phyloP scores from a whole-genome alignment of 306 rosid species.

The Hylodesmum podocarpum region DNA sequence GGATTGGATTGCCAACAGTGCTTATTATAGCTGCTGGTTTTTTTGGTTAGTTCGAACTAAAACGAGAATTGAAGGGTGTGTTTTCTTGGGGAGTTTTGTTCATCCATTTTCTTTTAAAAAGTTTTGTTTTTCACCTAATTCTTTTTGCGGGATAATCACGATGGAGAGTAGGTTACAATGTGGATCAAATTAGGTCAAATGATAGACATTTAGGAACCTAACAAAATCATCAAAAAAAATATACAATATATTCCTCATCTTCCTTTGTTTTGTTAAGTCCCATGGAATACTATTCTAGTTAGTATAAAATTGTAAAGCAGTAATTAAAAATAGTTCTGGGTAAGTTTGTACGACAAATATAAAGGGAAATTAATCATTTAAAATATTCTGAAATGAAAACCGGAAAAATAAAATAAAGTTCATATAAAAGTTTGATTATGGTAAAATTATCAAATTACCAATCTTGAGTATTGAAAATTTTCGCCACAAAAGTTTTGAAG shows the following conservation, averaged over 20 bases:
- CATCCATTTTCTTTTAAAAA: background rate
- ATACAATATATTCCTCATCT: background rate
- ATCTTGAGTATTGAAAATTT: too few species aligned
- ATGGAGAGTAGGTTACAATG: constrained; percentile 28
- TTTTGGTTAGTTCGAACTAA: background rate
- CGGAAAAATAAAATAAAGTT: too few species aligned
- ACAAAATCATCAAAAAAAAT: background rate
- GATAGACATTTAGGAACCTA: background rate
- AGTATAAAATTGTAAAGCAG: background rate
- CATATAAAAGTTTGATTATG: too few species aligned
- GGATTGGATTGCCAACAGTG: constrained; percentile 36
- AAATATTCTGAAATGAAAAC: too few species aligned
- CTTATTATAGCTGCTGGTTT: background rate
- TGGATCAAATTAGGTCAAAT: constrained; percentile 13
- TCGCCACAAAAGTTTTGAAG: too few species aligned
- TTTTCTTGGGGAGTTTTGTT: constrained; percentile 34
- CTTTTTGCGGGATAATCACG: background rate
- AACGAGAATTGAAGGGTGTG: constrained; percentile 30
- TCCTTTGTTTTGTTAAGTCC: background rate
- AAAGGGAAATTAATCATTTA: too few species aligned
- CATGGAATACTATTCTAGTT: background rate
- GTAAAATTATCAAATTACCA: too few species aligned
- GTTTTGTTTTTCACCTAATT: background rate
- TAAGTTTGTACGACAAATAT: too few species aligned
- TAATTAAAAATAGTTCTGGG: too few species aligned